Conservation (phyloP, 352 stramenopile genomes). For the Pythium guiyangense region DNA sequence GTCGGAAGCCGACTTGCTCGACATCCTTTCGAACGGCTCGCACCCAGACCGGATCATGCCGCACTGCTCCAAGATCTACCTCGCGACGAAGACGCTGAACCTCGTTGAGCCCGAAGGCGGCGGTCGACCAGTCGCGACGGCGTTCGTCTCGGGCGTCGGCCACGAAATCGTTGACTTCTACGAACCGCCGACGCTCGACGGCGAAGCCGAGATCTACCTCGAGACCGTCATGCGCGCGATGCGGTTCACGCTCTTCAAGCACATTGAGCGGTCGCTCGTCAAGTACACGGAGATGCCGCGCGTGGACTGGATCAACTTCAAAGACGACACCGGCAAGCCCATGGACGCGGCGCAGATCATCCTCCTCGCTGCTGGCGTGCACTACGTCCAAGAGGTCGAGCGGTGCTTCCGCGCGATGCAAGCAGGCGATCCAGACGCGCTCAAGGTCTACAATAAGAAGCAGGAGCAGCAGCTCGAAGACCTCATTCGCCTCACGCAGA, state of each 20-base stretch:
- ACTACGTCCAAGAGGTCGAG: constrained; percentile 94
- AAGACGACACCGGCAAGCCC: constrained; percentile 82
- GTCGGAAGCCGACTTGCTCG: constrained; percentile 90
- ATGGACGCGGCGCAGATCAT: constrained; percentile 96
- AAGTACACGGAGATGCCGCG: constrained; percentile 90
- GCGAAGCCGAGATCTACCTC: constrained; percentile 97
- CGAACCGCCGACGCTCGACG: constrained; percentile 89
- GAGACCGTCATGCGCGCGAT: constrained; percentile 93
- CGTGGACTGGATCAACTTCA: constrained; percentile 95
- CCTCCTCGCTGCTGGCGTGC: constrained; percentile 88
- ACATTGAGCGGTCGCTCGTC: constrained; percentile 90
- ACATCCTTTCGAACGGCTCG: constrained; percentile 95
- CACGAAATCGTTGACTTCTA: constrained; percentile 93
- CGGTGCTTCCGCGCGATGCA: constrained; percentile 73
- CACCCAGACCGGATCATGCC: constrained; percentile 93
- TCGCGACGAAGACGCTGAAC: constrained; percentile 91
- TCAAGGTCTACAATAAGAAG: constrained; percentile 90
- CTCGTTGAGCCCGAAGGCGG: constrained; percentile 56
- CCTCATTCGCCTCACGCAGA: constrained; percentile 91
- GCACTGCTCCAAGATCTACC: constrained; percentile 95
- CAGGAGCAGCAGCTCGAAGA: constrained; percentile 93
- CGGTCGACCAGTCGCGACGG: constrained; percentile 78
- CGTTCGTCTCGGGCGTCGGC: constrained; percentile 93
- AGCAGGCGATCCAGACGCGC: constrained; percentile 74
- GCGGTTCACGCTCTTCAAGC: constrained; percentile 93